Evolutionary conservation across 1,139 yeast species (phyloP), one percentile per base, ranked within the genome.

Genomic region (Candida pseudoviswanathii): DNA sequence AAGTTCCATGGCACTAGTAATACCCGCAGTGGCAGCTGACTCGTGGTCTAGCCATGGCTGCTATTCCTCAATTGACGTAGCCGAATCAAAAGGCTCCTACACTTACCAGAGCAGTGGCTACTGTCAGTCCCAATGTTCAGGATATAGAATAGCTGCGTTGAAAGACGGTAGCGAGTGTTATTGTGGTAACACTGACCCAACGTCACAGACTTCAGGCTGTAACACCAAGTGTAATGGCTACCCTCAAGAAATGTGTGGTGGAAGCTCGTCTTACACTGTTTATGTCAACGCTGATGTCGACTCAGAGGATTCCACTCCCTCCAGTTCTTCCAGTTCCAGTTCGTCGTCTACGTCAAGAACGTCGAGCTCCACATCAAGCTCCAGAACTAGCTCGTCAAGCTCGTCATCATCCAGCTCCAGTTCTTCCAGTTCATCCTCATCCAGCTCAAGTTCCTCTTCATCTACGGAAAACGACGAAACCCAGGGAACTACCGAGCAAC

Each of bases 181-280:
- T 60, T 86, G 92, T 66, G 90, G 89, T 31, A 66, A 75, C 54
- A 54, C 70, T 0, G 64, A 66, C 21, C 82, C 84, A 10, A 57
- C 64, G 10, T 66, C 65, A 38, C 61, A 67, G 48, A 73, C 68
- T 1, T 64, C 55, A 51, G 66, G 75, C 44, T 86, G 94, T 68
- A 58, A 74, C 47, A 59, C 63, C 3, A 50, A 63, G 2, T 86
- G 94, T 66, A 63, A 66, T 42, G 92, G 91, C 5, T 86, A 79
- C 64, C 77, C 77, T 2, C 51, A 57, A 6, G 85, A 82, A 52
- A 73, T 64, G 24, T 86, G 94, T 67, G 94, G 94, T 58, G 89
- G 89, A n/a, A 26, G 37, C 25, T 43, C 57, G 40, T 79, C 77
- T 55, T 76, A 78, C 57, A 70, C 78, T 46, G 81, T 86, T 8